phyloP scores from a whole-genome alignment of 805 yeast genomes.

The Candida glaebosa region DNA sequence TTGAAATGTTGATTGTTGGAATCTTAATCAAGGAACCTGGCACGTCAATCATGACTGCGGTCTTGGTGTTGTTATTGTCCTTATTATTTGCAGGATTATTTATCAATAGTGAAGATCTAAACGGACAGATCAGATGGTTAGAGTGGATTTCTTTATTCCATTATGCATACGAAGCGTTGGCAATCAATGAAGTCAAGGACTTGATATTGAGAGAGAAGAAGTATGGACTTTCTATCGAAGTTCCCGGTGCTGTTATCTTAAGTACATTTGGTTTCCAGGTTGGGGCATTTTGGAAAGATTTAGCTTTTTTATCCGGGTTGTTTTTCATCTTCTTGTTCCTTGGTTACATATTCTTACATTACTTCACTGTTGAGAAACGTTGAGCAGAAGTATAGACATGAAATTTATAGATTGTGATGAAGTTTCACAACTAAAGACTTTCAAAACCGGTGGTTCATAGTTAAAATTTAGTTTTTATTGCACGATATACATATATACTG shows the following conservation, averaged over 20 bases:
- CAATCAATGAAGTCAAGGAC: slow-evolving; percentile 89
- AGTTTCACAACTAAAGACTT: background rate
- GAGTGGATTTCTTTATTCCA: slow-evolving; percentile 89
- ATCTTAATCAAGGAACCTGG: slow-evolving; percentile 85
- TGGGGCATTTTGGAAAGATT: slow-evolving; percentile 67
- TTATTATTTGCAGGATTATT: slow-evolving; percentile 91
- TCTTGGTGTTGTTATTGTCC: slow-evolving; percentile 77
- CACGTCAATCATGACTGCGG: slow-evolving; percentile 87
- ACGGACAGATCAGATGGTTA: slow-evolving; percentile 59
- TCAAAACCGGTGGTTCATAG: background rate
- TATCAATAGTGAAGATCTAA: slow-evolving; percentile 67
- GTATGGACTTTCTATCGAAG: slow-evolving; percentile 90
- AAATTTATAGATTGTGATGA: background rate
- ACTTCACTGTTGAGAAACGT: slow-evolving; percentile 71
- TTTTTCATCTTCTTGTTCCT: slow-evolving; percentile 53
- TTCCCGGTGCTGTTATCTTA: slow-evolving; percentile 95
- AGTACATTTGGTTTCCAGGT: slow-evolving; percentile 94
- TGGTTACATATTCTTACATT: slow-evolving; percentile 76
- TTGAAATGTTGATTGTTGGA: slow-evolving; percentile 84
- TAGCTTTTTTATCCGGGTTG: slow-evolving; percentile 55
- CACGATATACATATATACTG: too few species aligned
- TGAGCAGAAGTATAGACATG: slow-evolving; percentile 19
- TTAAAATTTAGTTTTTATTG: background rate
- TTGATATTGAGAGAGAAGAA: slow-evolving; percentile 81
- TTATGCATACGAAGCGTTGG: slow-evolving; percentile 89